phyloP scores from a whole-genome alignment of 441 rosid genomes.

The Euphorbia celastroides region DNA sequence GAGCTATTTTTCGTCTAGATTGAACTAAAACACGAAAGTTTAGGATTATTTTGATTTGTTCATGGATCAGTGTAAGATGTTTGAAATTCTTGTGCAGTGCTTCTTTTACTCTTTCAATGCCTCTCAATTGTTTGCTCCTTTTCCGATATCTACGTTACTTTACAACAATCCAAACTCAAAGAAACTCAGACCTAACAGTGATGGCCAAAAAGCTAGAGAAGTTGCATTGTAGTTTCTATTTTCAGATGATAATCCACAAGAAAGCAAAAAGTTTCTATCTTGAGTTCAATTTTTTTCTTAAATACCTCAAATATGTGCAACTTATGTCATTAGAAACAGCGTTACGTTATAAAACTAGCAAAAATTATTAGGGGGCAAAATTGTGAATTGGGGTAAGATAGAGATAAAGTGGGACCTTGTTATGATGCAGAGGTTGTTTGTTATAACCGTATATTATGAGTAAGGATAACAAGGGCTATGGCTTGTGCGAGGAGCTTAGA shows the following conservation, averaged over 20 bases:
- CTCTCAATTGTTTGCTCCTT: no score
- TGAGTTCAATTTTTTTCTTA: no score
- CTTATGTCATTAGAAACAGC: no score
- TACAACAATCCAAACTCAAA: no score
- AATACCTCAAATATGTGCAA: no score
- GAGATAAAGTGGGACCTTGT: neutral
- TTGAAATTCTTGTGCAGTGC: constrained; percentile 13
- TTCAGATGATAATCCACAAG: no score
- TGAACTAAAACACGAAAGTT: constrained; percentile 26
- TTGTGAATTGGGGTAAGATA: constrained; percentile 9
- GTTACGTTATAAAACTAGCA: no score
- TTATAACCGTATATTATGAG: neutral
- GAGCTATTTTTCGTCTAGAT: constrained; percentile 39
- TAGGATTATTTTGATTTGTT: constrained; percentile 11
- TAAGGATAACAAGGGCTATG: constrained; percentile 28
- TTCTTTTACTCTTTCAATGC: neutral
- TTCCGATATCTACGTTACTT: neutral
- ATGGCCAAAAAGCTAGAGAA: no score
- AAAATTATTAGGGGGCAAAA: constrained; percentile 3
- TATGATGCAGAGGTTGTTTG: neutral
- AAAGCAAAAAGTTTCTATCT: no score
- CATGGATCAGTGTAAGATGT: constrained; percentile 10
- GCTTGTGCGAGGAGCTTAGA: constrained; percentile 31
- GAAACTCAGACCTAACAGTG: no score
- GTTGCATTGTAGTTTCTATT: no score